Evolutionary conservation across 306 rosid genomes (phyloP), one percentile per base, ranked within the genome.

Genomic region (Biancaea sappan): DNA sequence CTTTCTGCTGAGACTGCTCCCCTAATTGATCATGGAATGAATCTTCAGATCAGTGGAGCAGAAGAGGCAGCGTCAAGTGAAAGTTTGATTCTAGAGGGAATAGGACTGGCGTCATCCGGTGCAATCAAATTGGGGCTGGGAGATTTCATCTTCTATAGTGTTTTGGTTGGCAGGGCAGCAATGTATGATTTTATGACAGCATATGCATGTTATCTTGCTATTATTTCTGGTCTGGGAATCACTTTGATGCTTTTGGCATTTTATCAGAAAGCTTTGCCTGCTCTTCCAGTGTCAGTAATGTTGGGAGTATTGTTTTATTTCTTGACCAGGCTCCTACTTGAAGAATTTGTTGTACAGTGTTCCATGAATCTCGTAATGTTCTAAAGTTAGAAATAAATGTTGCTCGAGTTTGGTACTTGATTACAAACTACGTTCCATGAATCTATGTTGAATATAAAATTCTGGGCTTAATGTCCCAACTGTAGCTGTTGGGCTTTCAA

Each of bases 141-240:
- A 9, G 98, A 94, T 80, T 91, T 94, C 78, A 91, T 94, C 77
- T 94, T 94, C 91, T 94, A 94, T 54, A 91, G 97, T 69, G 93
- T 94, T 69, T 80, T 94, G 90, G 98, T 94, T 58, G 98, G 97
- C 58, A 87, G 98, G 77, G 98, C 98, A 2, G 97, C 97, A 1
- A 91, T 94, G 98, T 94, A 94, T 72, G 98, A 94, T 84, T 91
- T 76, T 71, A 91, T 88, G 98, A 91, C 97, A 0, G 97, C 91
- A 72, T 94, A 94, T 80, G 96, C 97, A 0, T 94, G 98, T 77
- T 94, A 94, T 84, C 98, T 94, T 57, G 98, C 98, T 10, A 94
- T 94, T 52, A 80, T 94, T 72, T 97, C 97, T n/a, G 97, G 98
- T 71, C 91, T 91, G 14, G 98, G 98, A 46, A 34, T 94, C 72